Conservation (phyloP, 108 stramenopile genomes). For the Aureococcus anophagefferens region DNA sequence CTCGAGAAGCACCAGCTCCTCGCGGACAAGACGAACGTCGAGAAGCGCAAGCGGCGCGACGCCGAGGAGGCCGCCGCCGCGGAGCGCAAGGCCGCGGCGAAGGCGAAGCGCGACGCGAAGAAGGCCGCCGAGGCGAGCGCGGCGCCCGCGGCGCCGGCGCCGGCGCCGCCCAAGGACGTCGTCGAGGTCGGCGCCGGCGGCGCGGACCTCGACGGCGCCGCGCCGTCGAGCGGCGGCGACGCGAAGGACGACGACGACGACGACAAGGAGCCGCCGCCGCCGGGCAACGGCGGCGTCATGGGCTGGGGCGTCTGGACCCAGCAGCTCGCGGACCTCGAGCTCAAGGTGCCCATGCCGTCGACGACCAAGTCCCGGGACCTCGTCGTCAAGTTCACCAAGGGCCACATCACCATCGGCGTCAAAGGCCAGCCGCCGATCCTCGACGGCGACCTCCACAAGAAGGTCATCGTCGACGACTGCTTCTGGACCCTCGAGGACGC, state of each 20-base stretch:
- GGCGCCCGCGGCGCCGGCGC: too few species aligned
- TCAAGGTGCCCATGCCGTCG: slow-evolving; percentile 72
- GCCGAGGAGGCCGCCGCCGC: slow-evolving; percentile 21
- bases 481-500: slow-evolving; percentile 98
- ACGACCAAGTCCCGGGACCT: slow-evolving; percentile 78
- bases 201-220: slow-evolving; percentile 5
- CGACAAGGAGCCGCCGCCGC: slow-evolving; percentile 59
- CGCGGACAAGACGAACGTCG: slow-evolving; percentile 46
- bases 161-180: background rate
- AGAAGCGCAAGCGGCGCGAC: slow-evolving; percentile 20
- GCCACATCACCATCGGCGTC: slow-evolving; percentile 66
- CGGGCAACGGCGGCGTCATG: slow-evolving; percentile 80
- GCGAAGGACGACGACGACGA: slow-evolving; percentile 35
- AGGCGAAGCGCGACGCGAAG: slow-evolving; percentile 26
- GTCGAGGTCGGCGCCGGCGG: background rate
- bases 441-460: slow-evolving; percentile 72
- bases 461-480: slow-evolving; percentile 87
- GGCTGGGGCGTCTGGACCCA: background rate
- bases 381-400: slow-evolving; percentile 64
- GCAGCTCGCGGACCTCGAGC: slow-evolving; percentile 27
- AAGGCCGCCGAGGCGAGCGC: slow-evolving; percentile 9
- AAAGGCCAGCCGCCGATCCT: slow-evolving; percentile 50
- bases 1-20: slow-evolving; percentile 63
- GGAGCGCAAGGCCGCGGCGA: slow-evolving; percentile 9
- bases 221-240: slow-evolving; percentile 1